These are phyloP conservation scores for Saccharomyces uvarum DNA, from an alignment of 1,139 yeast genomes.

Conservation along the genomic window DNA sequence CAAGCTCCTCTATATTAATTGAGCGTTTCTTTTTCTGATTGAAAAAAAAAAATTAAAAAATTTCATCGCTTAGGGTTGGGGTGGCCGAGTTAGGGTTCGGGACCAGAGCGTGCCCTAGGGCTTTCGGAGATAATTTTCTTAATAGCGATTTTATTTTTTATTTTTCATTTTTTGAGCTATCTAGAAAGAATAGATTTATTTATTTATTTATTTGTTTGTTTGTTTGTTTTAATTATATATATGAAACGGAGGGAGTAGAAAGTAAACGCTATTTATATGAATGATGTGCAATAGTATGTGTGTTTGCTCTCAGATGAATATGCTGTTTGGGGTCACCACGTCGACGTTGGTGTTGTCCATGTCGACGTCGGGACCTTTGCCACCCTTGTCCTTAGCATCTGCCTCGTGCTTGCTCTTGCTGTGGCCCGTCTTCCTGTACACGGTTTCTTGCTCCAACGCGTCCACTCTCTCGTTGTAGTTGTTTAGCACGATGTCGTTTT, in stretches of 20 bases:
- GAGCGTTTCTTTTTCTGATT: background rate
- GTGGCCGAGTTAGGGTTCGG: background rate
- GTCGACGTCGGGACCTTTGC: constrained; percentile 3
- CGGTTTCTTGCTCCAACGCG: constrained; percentile 30
- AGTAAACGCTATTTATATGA: background rate
- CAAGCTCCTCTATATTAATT: background rate
- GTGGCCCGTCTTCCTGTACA: constrained; percentile 13
- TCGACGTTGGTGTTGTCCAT: constrained; percentile 5
- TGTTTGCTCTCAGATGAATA: background rate
- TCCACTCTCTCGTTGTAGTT: constrained; percentile 34
- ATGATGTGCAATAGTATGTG: background rate
- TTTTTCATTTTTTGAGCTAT: background rate
- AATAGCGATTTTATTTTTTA: background rate
- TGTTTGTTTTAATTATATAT: background rate
- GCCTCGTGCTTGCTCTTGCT: constrained; percentile 3
- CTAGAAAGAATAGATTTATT: background rate
- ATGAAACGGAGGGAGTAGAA: background rate
- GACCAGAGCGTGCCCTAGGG: background rate
- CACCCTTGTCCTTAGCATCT: constrained; percentile 1
- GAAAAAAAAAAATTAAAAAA: background rate
- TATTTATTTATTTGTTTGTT: background rate
- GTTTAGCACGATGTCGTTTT: constrained; percentile 32
- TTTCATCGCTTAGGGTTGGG: background rate
- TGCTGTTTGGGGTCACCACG: constrained; percentile 5
- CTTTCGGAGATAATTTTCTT: background rate